Conservation (phyloP, 306 rosid species). For the Purshia tridentata region DNA sequence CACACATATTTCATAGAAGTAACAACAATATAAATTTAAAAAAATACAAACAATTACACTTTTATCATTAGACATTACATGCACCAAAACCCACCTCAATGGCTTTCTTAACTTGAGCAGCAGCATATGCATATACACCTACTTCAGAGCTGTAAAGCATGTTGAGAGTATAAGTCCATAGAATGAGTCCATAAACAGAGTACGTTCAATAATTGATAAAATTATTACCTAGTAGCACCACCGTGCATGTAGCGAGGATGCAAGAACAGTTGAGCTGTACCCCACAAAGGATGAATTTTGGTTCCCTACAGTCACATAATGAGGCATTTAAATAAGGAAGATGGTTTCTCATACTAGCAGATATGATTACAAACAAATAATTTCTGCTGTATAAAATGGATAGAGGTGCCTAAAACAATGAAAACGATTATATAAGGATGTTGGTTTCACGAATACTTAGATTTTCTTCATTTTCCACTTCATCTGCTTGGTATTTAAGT, state of each 20-base stretch:
- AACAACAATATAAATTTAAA: not conserved
- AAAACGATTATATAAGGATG: not conserved
- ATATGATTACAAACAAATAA: not conserved
- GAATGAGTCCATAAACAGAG: conserved; percentile 19
- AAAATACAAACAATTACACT: not conserved
- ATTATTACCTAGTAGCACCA: conserved; percentile 81
- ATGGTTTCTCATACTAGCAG: not conserved
- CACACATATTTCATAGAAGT: conserved; percentile 4
- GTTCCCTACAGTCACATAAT: conserved; percentile 46
- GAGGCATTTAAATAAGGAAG: conserved; percentile 4
- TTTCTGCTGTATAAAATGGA: not conserved
- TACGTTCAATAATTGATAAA: conserved; percentile 7
- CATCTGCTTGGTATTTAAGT: not conserved
- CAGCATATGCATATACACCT: conserved; percentile 80
- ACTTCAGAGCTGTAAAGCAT: conserved; percentile 71
- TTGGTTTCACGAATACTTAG: not conserved
- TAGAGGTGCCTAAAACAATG: not conserved
- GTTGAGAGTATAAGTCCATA: conserved; percentile 18
- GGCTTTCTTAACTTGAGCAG: conserved; percentile 99
- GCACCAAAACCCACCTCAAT: conserved; percentile 60
- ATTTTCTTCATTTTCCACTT: not conserved
- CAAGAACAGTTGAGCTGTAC: conserved; percentile 88
- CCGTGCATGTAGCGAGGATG: conserved; percentile 99
- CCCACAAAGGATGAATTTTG: conserved; percentile 78
- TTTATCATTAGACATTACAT: not conserved